Conservation (phyloP, 1,284 basidiomycete genomes). For the Malassezia obtusa region DNA sequence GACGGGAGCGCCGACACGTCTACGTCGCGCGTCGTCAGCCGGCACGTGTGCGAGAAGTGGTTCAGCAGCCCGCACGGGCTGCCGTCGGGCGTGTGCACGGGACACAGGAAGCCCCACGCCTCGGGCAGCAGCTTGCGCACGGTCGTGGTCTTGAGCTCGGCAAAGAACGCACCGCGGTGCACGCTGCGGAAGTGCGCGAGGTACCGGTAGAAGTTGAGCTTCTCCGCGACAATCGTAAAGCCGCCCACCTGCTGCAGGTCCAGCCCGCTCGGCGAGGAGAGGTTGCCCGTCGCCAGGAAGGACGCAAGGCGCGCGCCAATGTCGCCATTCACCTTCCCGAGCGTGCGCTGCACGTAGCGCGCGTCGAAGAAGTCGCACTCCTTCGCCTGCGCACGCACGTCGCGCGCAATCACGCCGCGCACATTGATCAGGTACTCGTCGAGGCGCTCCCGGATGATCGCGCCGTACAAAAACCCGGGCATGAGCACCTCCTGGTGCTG, state of each 20-base stretch:
- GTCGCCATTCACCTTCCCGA: slow-evolving; percentile 77
- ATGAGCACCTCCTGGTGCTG: slow-evolving; percentile 97
- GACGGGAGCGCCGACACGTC: slow-evolving; percentile 68
- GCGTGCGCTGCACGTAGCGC: slow-evolving; percentile 69
- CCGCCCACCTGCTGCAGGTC: slow-evolving; percentile 95
- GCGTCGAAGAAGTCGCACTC: slow-evolving; percentile 76
- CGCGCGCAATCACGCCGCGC: slow-evolving; percentile 62
- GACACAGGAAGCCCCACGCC: slow-evolving; percentile 98
- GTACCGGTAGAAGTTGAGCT: slow-evolving; percentile 96
- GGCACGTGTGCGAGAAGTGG: slow-evolving; percentile 87
- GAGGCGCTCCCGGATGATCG: slow-evolving; percentile 95
- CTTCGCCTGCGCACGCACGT: slow-evolving; percentile 62
- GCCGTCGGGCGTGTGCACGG: slow-evolving; percentile 97
- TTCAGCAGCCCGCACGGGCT: slow-evolving; percentile 95
- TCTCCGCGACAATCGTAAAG: slow-evolving; percentile 97
- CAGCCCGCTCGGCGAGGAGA: slow-evolving; percentile 86
- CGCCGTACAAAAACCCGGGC: slow-evolving; percentile 82
- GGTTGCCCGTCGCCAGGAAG: slow-evolving; percentile 94
- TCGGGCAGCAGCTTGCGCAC: slow-evolving; percentile 95
- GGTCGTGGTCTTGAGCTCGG: slow-evolving; percentile 94
- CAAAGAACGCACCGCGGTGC: slow-evolving; percentile 98
- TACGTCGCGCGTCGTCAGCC: slow-evolving; percentile 72
- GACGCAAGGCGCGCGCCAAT: slow-evolving; percentile 80
- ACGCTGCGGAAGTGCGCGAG: slow-evolving; percentile 97
- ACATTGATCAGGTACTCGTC: slow-evolving; percentile 78